Percentiles rank a stretch among this genome's conserved stretches.
Conservation (phyloP, 306 rosid species). For the Vachellia collinsii region DNA sequence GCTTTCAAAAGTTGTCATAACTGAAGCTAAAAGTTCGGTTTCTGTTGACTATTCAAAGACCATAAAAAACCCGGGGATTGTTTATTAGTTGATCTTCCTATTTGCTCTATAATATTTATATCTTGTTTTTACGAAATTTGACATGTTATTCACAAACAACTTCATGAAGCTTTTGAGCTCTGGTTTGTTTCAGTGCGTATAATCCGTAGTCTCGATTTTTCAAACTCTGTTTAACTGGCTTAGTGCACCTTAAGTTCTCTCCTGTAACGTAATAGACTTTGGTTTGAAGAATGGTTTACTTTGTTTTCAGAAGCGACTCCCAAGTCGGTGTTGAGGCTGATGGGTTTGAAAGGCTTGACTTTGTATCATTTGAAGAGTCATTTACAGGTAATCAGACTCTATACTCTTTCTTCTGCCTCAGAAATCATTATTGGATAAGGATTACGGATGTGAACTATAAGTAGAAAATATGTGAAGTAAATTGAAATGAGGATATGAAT, state of each 20-base stretch:
- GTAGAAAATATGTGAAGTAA: background rate
- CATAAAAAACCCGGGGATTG: background rate
- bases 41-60: background rate
- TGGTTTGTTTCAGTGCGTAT: background rate
- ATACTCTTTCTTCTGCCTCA: conserved; percentile 1
- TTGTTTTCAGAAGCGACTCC: conserved; percentile 88
- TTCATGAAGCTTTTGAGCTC: conserved; percentile 15
- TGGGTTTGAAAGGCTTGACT: conserved; percentile 96
- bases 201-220: background rate
- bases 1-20: conserved; percentile 4
- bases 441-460: background rate
- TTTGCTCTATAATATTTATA: conserved; percentile 1
- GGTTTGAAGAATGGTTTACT: conserved; percentile 33
- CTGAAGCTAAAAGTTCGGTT: conserved; percentile 1
- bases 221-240: background rate
- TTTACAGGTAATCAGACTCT: conserved; percentile 71
- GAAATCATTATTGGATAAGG: background rate
- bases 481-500: conserved; percentile 1
- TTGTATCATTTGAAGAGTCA: conserved; percentile 96
- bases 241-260: background rate
- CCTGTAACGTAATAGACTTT: background rate
- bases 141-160: background rate
- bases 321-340: conserved; percentile 81
- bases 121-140: background rate
- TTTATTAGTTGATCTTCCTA: background rate